Evolutionary conservation across 2,329 filamentous ascomycete species (phyloP), one percentile per base, ranked within the genome.

Genomic region (Colletotrichum lentis): DNA sequence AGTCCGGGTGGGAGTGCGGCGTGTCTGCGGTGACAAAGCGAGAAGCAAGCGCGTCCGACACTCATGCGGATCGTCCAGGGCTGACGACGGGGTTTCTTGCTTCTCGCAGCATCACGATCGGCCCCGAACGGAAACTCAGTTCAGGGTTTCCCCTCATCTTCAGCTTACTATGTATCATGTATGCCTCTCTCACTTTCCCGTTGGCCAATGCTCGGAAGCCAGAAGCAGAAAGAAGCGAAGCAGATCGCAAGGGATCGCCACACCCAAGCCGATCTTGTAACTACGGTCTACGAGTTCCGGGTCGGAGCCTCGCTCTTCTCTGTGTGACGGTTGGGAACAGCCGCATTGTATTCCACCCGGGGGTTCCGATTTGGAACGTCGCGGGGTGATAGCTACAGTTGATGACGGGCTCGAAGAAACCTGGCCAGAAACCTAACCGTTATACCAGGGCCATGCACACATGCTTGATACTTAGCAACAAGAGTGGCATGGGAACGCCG

Each of bases 81-180:
- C 61, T 65, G 55, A 55, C 44, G 35, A 52, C 44, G 57, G 55
- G 49, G 62, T 55, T 65, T 65, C 47, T 31, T 58, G 56, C 31
- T 35, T 47, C 50, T 68, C 35, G 46, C 50, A 57, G 62, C 62
- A 52, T 68, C 65, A 55, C 60, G 55, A 68, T 60, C 65, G 56
- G 10, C 55, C 55, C 62, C 50, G 49, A 68, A 61, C 52, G 41
- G 65, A 56, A 65, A 55, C n/a, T 39, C 62, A 49, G 18, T 50
- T 50, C 65, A 65, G 62, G 62, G 62, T 56, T 68, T 65, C 65
- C 65, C 65, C 65, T 68, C 65, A 61, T 61, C 62, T 60, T 55
- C 55, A 65, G 65, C 27, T 61, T n/a, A n/a, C n/a, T n/a, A n/a
- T n/a, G n/a, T n/a, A n/a, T n/a, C n/a, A n/a, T n/a, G n/a, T 35